Evolutionary conservation across 2,329 filamentous ascomycete species (phyloP).

Genomic region (Nemania serpens): DNA sequence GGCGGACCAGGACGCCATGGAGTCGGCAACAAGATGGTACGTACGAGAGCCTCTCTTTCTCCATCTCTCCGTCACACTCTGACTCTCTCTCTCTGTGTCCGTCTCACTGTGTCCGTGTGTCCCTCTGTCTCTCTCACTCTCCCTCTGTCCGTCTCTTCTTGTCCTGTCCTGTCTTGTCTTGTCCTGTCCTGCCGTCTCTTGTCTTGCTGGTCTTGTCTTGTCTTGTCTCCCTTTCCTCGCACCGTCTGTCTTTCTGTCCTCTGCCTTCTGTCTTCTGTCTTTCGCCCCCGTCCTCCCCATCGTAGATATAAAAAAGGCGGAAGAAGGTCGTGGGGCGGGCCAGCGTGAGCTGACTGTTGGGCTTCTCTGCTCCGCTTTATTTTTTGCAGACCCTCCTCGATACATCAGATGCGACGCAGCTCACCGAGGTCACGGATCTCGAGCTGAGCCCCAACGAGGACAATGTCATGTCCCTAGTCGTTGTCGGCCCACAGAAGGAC

Average conservation of each 20-base stretch:
- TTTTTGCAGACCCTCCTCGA: slow-evolving; percentile 70
- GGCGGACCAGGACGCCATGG: slow-evolving; percentile 82
- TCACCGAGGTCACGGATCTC: slow-evolving; percentile 71
- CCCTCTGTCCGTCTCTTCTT: background rate
- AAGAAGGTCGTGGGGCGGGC: background rate
- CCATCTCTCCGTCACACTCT: background rate
- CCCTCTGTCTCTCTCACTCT: background rate
- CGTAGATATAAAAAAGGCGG: background rate
- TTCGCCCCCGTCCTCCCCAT: background rate
- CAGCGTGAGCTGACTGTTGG: slow-evolving; percentile 26
- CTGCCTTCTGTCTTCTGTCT: background rate
- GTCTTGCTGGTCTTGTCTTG: background rate
- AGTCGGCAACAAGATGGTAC: slow-evolving; percentile 84
- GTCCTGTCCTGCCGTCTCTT: background rate
- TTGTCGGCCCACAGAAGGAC: slow-evolving; percentile 65
- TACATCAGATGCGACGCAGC: slow-evolving; percentile 65
- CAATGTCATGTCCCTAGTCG: slow-evolving; percentile 81
- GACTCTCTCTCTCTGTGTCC: background rate
- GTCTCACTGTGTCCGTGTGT: no score
- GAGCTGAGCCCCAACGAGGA: slow-evolving; percentile 85
- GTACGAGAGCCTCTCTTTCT: slow-evolving; percentile 50
- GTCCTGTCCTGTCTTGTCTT: background rate
- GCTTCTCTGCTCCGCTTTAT: slow-evolving; percentile 15
- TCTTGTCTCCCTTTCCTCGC: background rate
- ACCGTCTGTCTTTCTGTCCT: background rate